phyloP scores from a whole-genome alignment of 2,329 filamentous ascomycete genomes.

The Dactylellina haptotyla region DNA sequence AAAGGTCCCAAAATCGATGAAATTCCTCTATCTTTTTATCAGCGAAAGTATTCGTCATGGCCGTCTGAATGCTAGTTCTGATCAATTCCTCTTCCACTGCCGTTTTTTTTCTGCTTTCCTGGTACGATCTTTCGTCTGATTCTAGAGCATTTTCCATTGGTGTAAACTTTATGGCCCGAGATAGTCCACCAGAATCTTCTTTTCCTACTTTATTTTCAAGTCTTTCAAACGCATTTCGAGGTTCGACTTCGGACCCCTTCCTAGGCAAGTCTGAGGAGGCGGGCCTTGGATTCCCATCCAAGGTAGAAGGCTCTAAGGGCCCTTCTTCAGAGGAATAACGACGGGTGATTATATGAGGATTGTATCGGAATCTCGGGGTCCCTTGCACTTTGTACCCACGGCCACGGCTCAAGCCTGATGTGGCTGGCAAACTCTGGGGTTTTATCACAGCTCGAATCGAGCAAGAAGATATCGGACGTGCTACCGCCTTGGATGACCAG shows the following conservation, averaged over 20 bases:
- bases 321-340: neutral
- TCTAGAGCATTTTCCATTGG: too few species aligned
- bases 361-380: neutral
- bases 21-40: neutral
- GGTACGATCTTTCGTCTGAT: neutral
- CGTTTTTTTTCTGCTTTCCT: neutral
- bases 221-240: constrained; percentile 2
- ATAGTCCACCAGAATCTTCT: neutral
- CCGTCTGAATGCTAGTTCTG: neutral
- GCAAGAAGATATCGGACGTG: constrained; percentile 1
- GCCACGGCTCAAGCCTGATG: neutral
- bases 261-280: too few species aligned
- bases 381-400: neutral
- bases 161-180: too few species aligned
- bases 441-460: neutral
- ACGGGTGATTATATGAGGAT: neutral
- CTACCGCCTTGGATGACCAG: constrained; percentile 21
- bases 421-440: neutral
- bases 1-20: constrained; percentile 19
- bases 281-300: too few species aligned
- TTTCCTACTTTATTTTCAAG: constrained; percentile 16
- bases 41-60: neutral
- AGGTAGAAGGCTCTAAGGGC: too few species aligned
- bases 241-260: too few species aligned
- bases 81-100: constrained; percentile 1